These are phyloP conservation scores for Dothiorella sarmentorum DNA, from an alignment of 2,329 filamentous ascomycete species.

Conservation along the genomic window DNA sequence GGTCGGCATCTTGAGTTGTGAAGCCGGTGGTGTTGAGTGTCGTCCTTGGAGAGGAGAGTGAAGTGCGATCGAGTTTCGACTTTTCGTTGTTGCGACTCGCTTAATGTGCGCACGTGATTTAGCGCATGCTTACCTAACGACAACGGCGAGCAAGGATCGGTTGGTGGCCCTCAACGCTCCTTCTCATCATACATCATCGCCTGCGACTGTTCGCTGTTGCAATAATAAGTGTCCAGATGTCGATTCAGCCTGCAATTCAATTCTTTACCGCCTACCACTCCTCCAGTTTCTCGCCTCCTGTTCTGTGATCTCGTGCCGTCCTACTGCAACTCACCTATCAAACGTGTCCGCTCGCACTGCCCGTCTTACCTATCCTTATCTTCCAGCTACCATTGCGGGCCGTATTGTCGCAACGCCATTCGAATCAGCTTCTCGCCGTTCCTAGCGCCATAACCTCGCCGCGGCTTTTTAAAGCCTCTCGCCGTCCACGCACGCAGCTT, in stretches of 20 bases:
- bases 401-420: neutral
- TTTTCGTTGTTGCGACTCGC: neutral
- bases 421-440: neutral
- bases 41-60: conserved; percentile 1
- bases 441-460: neutral
- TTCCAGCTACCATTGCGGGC: neutral
- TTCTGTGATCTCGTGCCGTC: neutral
- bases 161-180: too few relatives aligned
- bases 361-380: neutral
- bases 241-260: too few relatives aligned
- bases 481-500: neutral
- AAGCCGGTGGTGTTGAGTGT: conserved; percentile 13
- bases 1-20: conserved; percentile 58
- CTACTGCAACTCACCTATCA: neutral
- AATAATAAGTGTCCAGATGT: too few relatives aligned
- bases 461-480: neutral
- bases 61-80: neutral
- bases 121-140: too few relatives aligned
- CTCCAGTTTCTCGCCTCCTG: too few relatives aligned
- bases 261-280: too few relatives aligned
- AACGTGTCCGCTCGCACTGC: neutral
- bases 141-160: too few relatives aligned
- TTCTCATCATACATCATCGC: too few relatives aligned
- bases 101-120: neutral
- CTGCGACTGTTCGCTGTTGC: too few relatives aligned